These are phyloP conservation scores for Acanthamoeba royreba DNA, from an alignment of 208 protist genomes.

Conservation along the genomic window DNA sequence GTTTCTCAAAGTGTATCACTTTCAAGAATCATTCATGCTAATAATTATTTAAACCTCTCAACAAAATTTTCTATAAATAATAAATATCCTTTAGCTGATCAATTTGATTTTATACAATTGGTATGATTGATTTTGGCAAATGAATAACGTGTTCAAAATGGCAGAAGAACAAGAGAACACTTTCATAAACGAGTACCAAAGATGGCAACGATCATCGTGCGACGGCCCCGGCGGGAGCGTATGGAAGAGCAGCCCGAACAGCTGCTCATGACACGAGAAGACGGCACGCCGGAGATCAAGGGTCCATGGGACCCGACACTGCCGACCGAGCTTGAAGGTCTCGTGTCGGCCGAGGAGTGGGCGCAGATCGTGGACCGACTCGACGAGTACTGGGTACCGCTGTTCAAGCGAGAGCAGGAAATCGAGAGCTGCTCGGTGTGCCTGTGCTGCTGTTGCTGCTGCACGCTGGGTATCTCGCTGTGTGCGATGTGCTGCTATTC, in stretches of 20 bases:
- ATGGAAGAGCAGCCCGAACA: not conserved
- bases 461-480: not conserved
- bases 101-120: too few relatives aligned
- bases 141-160: too few relatives aligned
- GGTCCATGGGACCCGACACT: not conserved
- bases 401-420: slow-evolving; percentile 13
- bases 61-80: too few relatives aligned
- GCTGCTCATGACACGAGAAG: not conserved
- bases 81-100: too few relatives aligned
- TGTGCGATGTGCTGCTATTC: slow-evolving; percentile 38
- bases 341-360: not conserved
- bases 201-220: not conserved
- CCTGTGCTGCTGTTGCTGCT: slow-evolving; percentile 10
- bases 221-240: not conserved
- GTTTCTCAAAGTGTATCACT: too few relatives aligned
- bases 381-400: not conserved
- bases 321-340: not conserved
- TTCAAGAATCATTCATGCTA: too few relatives aligned
- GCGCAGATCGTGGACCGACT: not conserved
- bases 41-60: too few relatives aligned
- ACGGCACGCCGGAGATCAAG: not conserved
- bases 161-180: too few relatives aligned
- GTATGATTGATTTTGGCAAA: too few relatives aligned
- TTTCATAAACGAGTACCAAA: too few relatives aligned
- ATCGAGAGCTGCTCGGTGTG: not conserved